A percentile compares a stretch with the other conserved stretches of the same genome.
Conservation (phyloP, 83 land plant species). For the Picea mariana region DNA sequence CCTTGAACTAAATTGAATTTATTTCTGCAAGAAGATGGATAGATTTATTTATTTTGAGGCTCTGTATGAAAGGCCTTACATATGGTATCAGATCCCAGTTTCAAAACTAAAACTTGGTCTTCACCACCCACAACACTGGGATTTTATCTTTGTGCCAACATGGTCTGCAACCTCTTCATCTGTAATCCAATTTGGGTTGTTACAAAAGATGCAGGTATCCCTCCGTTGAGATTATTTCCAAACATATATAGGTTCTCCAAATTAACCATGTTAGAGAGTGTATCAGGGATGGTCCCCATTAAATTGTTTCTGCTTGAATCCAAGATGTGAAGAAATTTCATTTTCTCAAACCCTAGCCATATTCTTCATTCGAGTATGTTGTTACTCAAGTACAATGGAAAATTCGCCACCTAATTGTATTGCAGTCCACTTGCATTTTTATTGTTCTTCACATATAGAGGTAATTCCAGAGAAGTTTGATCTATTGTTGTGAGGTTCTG, state of each 20-base stretch:
- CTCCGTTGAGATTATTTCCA: constrained; percentile 42
- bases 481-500: constrained; percentile 14
- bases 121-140: too few relatives aligned
- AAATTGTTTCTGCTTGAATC: not conserved
- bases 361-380: constrained; percentile 29
- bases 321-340: constrained; percentile 8
- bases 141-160: too few relatives aligned
- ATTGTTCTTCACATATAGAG: constrained; percentile 51
- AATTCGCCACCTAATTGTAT: constrained; percentile 53
- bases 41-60: too few relatives aligned
- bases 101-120: too few relatives aligned
- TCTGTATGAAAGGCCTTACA: too few relatives aligned
- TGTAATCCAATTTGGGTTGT: too few relatives aligned
- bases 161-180: too few relatives aligned
- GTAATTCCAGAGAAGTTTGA: constrained; percentile 22
- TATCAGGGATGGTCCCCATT: not conserved
- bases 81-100: too few relatives aligned
- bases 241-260: constrained; percentile 29
- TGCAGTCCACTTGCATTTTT: constrained; percentile 43
- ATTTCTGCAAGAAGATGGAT: too few relatives aligned
- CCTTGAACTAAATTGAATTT: too few relatives aligned
- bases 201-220: constrained; percentile 46
- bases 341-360: constrained; percentile 28
- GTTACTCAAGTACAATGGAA: constrained; percentile 41
- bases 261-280: too few relatives aligned